These are phyloP conservation scores for Globisporangium takayamanum DNA, from an alignment of 352 stramenopile species.

Conservation along the genomic window DNA sequence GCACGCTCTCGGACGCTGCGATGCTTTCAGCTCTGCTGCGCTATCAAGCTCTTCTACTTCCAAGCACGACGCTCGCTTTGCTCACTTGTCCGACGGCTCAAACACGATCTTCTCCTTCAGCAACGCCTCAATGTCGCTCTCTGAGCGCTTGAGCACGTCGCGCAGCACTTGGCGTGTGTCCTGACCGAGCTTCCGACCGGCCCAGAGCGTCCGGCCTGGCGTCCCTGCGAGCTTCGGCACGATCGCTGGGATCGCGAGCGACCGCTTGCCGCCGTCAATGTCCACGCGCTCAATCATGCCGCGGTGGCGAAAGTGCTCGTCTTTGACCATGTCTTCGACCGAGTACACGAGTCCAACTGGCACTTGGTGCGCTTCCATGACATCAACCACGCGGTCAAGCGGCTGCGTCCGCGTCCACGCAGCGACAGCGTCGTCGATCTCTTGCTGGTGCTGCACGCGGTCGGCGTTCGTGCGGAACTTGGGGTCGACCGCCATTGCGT, in stretches of 20 bases:
- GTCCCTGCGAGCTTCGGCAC: constrained; percentile 63
- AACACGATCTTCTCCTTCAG: constrained; percentile 60
- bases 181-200: constrained; percentile 58
- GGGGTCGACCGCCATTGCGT: constrained; percentile 43
- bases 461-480: constrained; percentile 68
- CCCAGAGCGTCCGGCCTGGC: constrained; percentile 54
- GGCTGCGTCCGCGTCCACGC: constrained; percentile 46
- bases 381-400: constrained; percentile 35
- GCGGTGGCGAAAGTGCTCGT: constrained; percentile 68
- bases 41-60: too few relatives aligned
- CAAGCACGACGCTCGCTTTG: neutral
- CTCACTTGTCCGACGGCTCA: constrained; percentile 23
- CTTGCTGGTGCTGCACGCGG: constrained; percentile 45
- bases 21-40: too few relatives aligned
- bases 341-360: constrained; percentile 76
- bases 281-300: constrained; percentile 70
- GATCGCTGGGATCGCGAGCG: constrained; percentile 68
- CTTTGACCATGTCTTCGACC: constrained; percentile 69
- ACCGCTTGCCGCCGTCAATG: constrained; percentile 30
- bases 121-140: constrained; percentile 47
- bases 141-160: constrained; percentile 44
- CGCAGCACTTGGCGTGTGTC: constrained; percentile 61
- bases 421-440: constrained; percentile 58
- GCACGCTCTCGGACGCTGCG: too few relatives aligned
- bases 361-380: constrained; percentile 51